Conservation (phyloP, 768 basidiomycete species). For the Lactarius pseudohatsudake region DNA sequence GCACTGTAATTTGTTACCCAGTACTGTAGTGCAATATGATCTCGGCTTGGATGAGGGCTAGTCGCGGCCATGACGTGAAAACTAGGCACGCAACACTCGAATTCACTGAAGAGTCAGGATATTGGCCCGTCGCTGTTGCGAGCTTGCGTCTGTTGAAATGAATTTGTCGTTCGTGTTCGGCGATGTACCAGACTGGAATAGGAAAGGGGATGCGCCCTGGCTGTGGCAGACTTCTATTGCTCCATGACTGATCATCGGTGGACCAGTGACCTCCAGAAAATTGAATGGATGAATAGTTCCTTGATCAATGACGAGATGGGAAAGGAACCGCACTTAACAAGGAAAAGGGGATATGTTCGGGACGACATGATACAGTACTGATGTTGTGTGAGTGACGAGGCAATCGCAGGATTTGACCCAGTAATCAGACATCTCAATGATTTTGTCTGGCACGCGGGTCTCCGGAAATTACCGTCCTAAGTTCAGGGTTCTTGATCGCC, state of each 20-base stretch:
- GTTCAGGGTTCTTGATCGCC: constrained; percentile 25
- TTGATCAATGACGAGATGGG: not conserved
- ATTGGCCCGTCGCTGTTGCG: not conserved
- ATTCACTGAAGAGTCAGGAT: not conserved
- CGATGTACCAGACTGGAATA: constrained; percentile 2
- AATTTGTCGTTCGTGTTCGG: constrained; percentile 9
- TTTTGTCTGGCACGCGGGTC: not conserved
- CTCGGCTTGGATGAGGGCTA: not conserved
- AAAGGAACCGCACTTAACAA: not conserved
- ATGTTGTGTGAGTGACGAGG: not conserved
- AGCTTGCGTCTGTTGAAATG: not conserved
- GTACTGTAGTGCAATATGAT: not conserved
- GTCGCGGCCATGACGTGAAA: not conserved
- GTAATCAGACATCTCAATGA: not conserved
- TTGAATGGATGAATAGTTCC: not conserved
- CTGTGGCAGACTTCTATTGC: constrained; percentile 2
- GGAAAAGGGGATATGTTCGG: not conserved
- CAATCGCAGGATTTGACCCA: not conserved
- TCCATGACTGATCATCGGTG: constrained; percentile 14
- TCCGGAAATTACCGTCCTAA: constrained; percentile 19
- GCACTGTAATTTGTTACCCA: not conserved
- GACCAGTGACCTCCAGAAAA: not conserved
- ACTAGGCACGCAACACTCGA: not conserved
- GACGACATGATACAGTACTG: not conserved
- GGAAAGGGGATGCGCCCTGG: constrained; percentile 4